These are phyloP conservation scores for Schizochytrium sp. DNA, from an alignment of 108 stramenopile species.

Conservation along the genomic window DNA sequence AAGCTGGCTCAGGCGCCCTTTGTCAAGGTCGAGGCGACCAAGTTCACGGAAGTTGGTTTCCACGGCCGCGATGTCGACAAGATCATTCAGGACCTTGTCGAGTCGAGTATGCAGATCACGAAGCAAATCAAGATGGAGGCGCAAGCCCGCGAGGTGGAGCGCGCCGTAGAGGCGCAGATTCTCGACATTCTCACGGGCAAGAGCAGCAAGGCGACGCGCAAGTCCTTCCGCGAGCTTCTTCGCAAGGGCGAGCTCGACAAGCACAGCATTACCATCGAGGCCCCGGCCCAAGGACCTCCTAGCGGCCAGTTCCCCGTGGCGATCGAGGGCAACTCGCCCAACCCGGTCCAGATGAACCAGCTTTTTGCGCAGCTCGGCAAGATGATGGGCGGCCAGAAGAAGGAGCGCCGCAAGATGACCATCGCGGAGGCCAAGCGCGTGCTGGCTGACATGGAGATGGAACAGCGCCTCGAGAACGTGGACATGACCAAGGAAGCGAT, in stretches of 20 bases:
- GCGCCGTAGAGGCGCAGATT: constrained; percentile 74
- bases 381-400: constrained; percentile 41
- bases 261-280: constrained; percentile 74
- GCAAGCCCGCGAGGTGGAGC: constrained; percentile 58
- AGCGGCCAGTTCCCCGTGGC: background rate
- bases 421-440: constrained; percentile 76
- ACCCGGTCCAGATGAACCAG: constrained; percentile 15
- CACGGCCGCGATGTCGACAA: constrained; percentile 96
- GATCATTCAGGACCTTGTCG: constrained; percentile 97
- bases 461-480: constrained; percentile 74
- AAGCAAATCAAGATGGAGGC: constrained; percentile 73
- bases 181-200: constrained; percentile 73
- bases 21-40: constrained; percentile 98
- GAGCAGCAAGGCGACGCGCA: constrained; percentile 37
- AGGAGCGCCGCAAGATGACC: constrained; percentile 71
- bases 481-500: constrained; percentile 87
- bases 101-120: constrained; percentile 77
- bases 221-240: constrained; percentile 75
- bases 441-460: constrained; percentile 83
- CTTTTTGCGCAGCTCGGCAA: constrained; percentile 5
- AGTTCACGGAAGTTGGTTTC: constrained; percentile 99
- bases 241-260: constrained; percentile 79
- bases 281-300: constrained; percentile 48
- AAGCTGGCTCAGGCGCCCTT: constrained; percentile 95
- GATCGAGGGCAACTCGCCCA: background rate